Evolutionary conservation across 2,329 filamentous ascomycete species (phyloP).

Genomic region (Neophaeococcomyces aloes): DNA sequence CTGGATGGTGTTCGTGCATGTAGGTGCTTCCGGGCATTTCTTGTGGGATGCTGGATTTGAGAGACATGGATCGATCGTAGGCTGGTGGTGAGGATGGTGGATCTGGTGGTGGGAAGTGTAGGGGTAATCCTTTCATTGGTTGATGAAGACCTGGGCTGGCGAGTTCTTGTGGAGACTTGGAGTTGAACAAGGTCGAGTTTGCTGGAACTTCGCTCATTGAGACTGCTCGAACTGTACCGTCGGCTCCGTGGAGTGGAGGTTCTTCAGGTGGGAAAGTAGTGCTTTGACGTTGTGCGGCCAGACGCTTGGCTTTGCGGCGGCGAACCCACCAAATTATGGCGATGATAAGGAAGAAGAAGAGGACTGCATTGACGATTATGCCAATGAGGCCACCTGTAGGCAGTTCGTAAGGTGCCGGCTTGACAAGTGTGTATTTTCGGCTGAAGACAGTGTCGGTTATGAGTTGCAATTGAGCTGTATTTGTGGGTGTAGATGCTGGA

Average conservation of each 20-base stretch:
- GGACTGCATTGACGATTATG: conserved; percentile 15
- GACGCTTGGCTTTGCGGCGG: conserved; percentile 11
- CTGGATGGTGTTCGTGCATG: conserved; percentile 23
- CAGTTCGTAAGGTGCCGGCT: conserved; percentile 6
- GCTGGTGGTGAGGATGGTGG: conserved; percentile 17
- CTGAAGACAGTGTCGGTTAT: conserved; percentile 22
- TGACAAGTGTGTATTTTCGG: conserved; percentile 15
- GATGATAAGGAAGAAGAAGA: conserved; percentile 8
- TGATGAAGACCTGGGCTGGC: conserved; percentile 15
- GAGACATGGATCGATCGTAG: conserved; percentile 12
- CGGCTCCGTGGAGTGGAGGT: conserved; percentile 9
- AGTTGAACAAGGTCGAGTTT: no score
- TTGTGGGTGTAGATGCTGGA: conserved; percentile 17
- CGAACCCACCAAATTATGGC: conserved; percentile 9
- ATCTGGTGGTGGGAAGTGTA: not conserved
- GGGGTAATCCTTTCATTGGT: conserved; percentile 11
- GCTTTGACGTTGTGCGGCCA: conserved; percentile 8
- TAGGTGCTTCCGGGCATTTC: conserved; percentile 22
- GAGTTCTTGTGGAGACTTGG: conserved; percentile 16
- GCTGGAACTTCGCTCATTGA: conserved; percentile 2
- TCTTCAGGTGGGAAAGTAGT: conserved; percentile 20
- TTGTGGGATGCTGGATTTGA: conserved; percentile 8
- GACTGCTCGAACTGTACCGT: not conserved
- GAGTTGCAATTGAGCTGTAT: conserved; percentile 11
- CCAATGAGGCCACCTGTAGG: conserved; percentile 18